Percentiles rank a stretch among this genome's conserved stretches.
Evolutionary conservation across 352 stramenopile species (phyloP).

Genomic region (Globisporangium lucens): DNA sequence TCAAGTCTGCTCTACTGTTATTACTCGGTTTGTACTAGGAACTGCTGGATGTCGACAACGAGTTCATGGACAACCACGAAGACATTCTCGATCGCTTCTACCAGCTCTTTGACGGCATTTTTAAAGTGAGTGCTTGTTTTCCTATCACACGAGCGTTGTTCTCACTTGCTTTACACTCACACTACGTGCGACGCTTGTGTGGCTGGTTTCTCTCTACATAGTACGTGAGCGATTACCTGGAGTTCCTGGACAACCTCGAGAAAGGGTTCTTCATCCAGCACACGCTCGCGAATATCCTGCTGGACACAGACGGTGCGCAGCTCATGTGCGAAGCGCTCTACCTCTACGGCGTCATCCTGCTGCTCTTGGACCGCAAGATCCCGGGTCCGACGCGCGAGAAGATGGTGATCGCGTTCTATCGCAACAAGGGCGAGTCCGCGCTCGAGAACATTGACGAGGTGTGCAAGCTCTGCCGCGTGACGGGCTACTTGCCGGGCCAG

Average conservation of each 20-base stretch:
- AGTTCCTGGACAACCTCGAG: constrained; percentile 91
- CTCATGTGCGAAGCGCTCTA: constrained; percentile 94
- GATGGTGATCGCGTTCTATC: constrained; percentile 89
- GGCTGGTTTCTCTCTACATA: constrained; percentile 22
- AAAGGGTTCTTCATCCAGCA: constrained; percentile 95
- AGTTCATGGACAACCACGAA: constrained; percentile 90
- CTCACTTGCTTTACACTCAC: background rate
- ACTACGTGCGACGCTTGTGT: background rate
- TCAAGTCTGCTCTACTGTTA: background rate
- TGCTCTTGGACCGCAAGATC: constrained; percentile 92
- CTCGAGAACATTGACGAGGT: constrained; percentile 91
- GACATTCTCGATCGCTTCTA: constrained; percentile 88
- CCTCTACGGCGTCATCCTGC: constrained; percentile 93
- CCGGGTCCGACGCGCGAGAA: constrained; percentile 87
- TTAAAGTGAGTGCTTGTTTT: constrained; percentile 40
- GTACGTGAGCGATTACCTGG: constrained; percentile 91
- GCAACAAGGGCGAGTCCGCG: constrained; percentile 85
- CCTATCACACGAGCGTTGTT: background rate
- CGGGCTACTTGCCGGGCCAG: constrained; percentile 83
- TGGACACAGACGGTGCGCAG: constrained; percentile 92
- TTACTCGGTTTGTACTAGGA: constrained; percentile 25
- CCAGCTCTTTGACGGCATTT: constrained; percentile 87
- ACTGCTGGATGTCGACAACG: constrained; percentile 88
- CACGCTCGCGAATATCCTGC: constrained; percentile 91
- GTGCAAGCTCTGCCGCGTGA: constrained; percentile 89